Percentiles rank a stretch among this genome's conserved stretches.
phyloP scores from a whole-genome alignment of 2,329 filamentous ascomycete genomes.

The Scorias spongiosa region DNA sequence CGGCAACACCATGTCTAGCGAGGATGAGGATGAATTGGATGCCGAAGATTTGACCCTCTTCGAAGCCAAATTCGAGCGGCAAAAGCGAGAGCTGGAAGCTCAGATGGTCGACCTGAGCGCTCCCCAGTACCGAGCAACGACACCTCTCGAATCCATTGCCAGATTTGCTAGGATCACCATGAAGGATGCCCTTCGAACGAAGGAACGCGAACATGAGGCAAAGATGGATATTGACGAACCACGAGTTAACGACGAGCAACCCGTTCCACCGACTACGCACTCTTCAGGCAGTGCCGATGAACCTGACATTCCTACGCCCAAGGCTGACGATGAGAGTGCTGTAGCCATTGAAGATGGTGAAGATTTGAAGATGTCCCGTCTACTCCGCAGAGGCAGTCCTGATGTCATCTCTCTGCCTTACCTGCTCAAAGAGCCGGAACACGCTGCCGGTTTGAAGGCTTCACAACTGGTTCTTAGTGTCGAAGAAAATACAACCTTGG shows the following conservation, averaged over 20 bases:
- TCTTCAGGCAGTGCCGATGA: constrained; percentile 17
- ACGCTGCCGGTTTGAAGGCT: background rate
- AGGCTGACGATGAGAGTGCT: constrained; percentile 13
- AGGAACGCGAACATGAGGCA: constrained; percentile 8
- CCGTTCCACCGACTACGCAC: constrained; percentile 9
- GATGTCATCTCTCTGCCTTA: constrained; percentile 31
- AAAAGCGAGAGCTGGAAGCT: constrained; percentile 28
- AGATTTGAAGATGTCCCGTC: constrained; percentile 7
- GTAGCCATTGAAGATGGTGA: constrained; percentile 13
- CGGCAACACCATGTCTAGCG: constrained; percentile 20
- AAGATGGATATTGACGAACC: constrained; percentile 14
- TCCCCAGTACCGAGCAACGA: constrained; percentile 26
- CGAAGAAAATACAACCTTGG: constrained; percentile 20
- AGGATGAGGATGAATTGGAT: constrained; percentile 32
- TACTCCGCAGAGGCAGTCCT: constrained; percentile 20
- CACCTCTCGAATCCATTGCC: constrained; percentile 29
- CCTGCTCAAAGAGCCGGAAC: constrained; percentile 21
- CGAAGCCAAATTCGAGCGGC: constrained; percentile 31
- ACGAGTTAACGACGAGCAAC: constrained; percentile 1
- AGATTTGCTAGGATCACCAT: constrained; percentile 24
- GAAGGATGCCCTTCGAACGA: constrained; percentile 14
- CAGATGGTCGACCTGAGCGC: constrained; percentile 29
- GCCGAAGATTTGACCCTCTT: constrained; percentile 31
- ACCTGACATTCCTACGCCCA: constrained; percentile 18
- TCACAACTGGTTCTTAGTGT: constrained; percentile 7